Percentiles rank a stretch among this genome's conserved stretches.
Conservation (phyloP, 2,329 filamentous ascomycete species). For the Stachybotrys echinatus region DNA sequence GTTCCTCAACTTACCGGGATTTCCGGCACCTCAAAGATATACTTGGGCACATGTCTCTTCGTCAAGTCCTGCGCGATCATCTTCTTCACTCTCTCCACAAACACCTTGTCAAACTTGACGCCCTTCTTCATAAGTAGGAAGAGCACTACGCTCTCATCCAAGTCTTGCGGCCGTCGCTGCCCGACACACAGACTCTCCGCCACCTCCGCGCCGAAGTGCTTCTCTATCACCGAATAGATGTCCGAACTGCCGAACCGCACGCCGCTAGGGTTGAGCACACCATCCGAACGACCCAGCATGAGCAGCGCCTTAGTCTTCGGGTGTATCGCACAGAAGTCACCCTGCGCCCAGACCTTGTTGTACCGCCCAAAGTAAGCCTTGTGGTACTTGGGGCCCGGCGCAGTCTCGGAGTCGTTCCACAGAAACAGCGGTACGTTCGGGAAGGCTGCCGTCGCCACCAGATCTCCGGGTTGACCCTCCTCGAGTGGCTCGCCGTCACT, state of each 20-base stretch:
- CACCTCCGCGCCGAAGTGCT: conserved; percentile 56
- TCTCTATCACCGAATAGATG: conserved; percentile 70
- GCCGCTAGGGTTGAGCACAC: conserved; percentile 74
- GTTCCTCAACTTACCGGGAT: conserved; percentile 70
- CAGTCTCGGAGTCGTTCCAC: conserved; percentile 48
- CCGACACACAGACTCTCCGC: conserved; percentile 76
- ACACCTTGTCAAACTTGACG: conserved; percentile 41
- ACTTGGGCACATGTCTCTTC: conserved; percentile 71
- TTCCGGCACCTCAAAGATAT: conserved; percentile 73
- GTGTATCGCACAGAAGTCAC: conserved; percentile 71
- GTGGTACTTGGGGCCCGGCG: conserved; percentile 52
- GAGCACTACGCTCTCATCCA: conserved; percentile 49
- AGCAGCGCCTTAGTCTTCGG: conserved; percentile 59
- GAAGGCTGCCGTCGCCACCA: conserved; percentile 66
- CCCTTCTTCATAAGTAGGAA: conserved; percentile 55
- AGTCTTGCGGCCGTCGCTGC: conserved; percentile 57
- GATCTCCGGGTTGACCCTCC: conserved; percentile 64
- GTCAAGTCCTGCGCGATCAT: conserved; percentile 63
- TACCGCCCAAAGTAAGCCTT: conserved; percentile 58
- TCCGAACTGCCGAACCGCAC: conserved; percentile 77
- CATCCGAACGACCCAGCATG: conserved; percentile 69
- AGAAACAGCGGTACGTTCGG: conserved; percentile 70
- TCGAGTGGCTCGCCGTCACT: conserved; percentile 37
- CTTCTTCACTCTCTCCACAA: conserved; percentile 56
- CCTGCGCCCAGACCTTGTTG: conserved; percentile 72